A percentile compares a stretch with the other conserved stretches of the same genome.
Conservation (phyloP, 768 basidiomycete genomes). For the Trichaptum fuscoviolaceum region DNA sequence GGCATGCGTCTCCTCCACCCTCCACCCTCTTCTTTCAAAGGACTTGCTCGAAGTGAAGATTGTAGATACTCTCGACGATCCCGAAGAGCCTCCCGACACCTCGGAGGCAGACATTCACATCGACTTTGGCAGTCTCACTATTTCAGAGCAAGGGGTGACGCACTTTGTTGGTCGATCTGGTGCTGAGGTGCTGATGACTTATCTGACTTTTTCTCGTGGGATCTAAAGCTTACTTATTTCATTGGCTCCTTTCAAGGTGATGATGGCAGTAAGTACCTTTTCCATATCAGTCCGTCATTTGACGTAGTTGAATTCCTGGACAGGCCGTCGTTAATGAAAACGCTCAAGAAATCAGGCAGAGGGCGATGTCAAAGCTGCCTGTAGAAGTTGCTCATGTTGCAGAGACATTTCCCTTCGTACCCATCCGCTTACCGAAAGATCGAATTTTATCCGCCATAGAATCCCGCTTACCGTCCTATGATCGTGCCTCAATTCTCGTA, state of each 20-base stretch:
- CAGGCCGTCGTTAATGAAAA: neutral
- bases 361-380: neutral
- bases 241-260: neutral
- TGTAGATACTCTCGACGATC: neutral
- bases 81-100: neutral
- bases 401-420: neutral
- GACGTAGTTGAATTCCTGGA: too few species aligned
- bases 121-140: slow-evolving; percentile 4
- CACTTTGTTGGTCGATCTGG: slow-evolving; percentile 1
- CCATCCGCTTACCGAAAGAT: neutral
- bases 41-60: slow-evolving; percentile 2
- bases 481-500: slow-evolving; percentile 57
- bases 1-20: slow-evolving; percentile 16
- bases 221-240: slow-evolving; percentile 38
- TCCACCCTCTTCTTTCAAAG: slow-evolving; percentile 3
- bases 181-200: neutral
- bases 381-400: neutral
- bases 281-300: too few species aligned
- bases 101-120: neutral
- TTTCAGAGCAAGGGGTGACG: neutral
- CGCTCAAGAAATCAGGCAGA: neutral
- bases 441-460: slow-evolving; percentile 27
- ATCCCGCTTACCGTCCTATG: neutral
- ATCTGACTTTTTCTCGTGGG: slow-evolving; percentile 41
- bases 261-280: neutral